Conservation (phyloP, 2,329 filamentous ascomycete species). For the Ascosphaera apis region DNA sequence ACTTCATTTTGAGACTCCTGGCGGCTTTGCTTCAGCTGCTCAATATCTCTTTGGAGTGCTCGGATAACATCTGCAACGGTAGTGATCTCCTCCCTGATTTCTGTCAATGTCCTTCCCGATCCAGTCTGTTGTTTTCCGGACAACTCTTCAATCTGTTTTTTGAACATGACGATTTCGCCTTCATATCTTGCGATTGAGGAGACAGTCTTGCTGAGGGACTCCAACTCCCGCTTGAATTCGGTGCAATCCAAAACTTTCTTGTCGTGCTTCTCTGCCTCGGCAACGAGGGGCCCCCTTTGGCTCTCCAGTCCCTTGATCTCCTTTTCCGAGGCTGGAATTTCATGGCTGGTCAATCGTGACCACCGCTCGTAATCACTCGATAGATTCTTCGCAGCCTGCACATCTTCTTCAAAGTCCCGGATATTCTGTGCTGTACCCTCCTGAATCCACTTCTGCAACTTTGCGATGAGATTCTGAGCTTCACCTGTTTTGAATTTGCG, state of each 20-base stretch:
- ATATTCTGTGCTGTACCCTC: constrained; percentile 32
- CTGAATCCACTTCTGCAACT: constrained; percentile 27
- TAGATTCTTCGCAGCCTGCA: constrained; percentile 39
- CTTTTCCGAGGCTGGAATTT: constrained; percentile 45
- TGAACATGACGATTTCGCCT: constrained; percentile 47
- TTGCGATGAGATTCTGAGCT: constrained; percentile 34
- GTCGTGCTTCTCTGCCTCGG: constrained; percentile 45
- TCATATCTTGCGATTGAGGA: constrained; percentile 49
- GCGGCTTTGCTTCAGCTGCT: constrained; percentile 43
- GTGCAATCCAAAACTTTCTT: constrained; percentile 36
- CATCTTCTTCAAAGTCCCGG: constrained; percentile 35
- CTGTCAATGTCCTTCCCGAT: constrained; percentile 47
- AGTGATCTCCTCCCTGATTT: constrained; percentile 58
- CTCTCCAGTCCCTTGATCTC: constrained; percentile 39
- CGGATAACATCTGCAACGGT: constrained; percentile 43
- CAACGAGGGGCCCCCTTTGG: constrained; percentile 37
- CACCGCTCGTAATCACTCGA: constrained; percentile 52
- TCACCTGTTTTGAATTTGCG: constrained; percentile 41
- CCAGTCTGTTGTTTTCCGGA: constrained; percentile 51
- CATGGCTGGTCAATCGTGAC: constrained; percentile 38
- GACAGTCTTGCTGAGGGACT: constrained; percentile 54
- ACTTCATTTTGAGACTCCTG: constrained; percentile 48
- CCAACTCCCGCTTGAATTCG: constrained; percentile 47
- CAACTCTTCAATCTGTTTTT: constrained; percentile 51
- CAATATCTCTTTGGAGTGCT: constrained; percentile 36